phyloP scores from a whole-genome alignment of 2,329 filamentous ascomycete genomes.

The Pyricularia sp. region DNA sequence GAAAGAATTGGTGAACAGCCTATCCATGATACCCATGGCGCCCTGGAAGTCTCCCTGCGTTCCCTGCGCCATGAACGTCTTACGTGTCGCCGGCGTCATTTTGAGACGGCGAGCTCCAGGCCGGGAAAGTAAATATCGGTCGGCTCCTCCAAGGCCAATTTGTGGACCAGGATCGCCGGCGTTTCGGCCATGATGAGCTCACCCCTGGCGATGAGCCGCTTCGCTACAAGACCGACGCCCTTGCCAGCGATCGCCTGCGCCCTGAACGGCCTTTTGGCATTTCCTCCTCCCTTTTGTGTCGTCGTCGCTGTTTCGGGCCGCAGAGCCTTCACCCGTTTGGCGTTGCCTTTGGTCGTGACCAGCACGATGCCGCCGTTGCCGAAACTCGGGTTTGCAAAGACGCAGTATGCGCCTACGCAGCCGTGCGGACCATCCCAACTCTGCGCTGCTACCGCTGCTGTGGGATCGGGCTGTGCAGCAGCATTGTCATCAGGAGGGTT shows the following conservation, averaged over 20 bases:
- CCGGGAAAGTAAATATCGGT: conserved; percentile 14
- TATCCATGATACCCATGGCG: conserved; percentile 15
- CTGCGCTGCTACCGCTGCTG: neutral
- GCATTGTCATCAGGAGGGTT: neutral
- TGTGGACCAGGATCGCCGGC: conserved; percentile 19
- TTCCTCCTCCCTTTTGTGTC: neutral
- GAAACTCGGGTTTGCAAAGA: conserved; percentile 9
- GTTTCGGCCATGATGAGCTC: conserved; percentile 20
- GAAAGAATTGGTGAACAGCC: conserved; percentile 23
- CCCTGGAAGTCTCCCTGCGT: conserved; percentile 9
- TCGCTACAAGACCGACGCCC: conserved; percentile 22
- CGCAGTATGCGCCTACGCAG: conserved; percentile 11
- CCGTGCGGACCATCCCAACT: neutral
- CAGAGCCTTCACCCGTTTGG: conserved; percentile 4
- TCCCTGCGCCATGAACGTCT: conserved; percentile 18
- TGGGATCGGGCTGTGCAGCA: neutral
- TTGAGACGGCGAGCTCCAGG: conserved; percentile 13
- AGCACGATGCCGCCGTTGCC: conserved; percentile 10
- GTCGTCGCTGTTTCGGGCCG: neutral
- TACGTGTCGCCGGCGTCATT: conserved; percentile 12
- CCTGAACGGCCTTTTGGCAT: conserved; percentile 14
- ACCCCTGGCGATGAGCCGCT: conserved; percentile 18
- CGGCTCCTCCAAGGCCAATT: conserved; percentile 9
- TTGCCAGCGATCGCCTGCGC: conserved; percentile 18
- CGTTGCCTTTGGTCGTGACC: conserved; percentile 8